Evolutionary conservation across 73 alveolate genomes (phyloP).

Genomic region (Paramecium pentaurelia): DNA sequence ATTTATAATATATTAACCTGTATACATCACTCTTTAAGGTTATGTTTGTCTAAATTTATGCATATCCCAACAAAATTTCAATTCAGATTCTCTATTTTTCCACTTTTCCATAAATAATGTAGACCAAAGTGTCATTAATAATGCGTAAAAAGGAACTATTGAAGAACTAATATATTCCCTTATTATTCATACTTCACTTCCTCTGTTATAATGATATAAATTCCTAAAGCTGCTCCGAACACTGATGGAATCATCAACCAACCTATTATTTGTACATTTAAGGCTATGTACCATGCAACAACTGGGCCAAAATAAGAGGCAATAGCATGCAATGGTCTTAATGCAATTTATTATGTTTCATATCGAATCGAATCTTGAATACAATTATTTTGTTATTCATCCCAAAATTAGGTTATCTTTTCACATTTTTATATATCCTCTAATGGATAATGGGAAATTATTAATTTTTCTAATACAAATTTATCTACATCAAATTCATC

Average conservation of each 20-base stretch:
- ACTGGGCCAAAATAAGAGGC: constrained; percentile 38
- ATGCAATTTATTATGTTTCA: constrained; percentile 21
- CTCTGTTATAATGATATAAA: background rate
- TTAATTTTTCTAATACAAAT: background rate
- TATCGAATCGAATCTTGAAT: constrained; percentile 18
- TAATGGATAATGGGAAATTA: background rate
- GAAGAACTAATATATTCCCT: background rate
- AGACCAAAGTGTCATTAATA: constrained; percentile 4
- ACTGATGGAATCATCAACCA: constrained; percentile 29
- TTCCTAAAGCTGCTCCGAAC: constrained; percentile 12
- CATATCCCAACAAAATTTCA: constrained; percentile 36
- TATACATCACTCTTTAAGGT: constrained; percentile 27
- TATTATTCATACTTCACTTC: background rate
- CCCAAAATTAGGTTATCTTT: constrained; percentile 3
- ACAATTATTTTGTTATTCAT: constrained; percentile 23
- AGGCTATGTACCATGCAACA: constrained; percentile 21
- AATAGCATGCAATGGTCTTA: constrained; percentile 18
- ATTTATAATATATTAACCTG: background rate
- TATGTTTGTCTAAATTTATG: background rate
- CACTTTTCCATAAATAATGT: constrained; percentile 39
- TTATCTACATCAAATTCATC: constrained; percentile 41
- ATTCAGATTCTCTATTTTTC: constrained; percentile 32
- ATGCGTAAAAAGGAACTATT: constrained; percentile 16
- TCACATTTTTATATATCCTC: background rate
- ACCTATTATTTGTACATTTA: constrained; percentile 21